These are phyloP conservation scores for Penicillium griseofulvum DNA, from an alignment of 2,329 filamentous ascomycete genomes.

Conservation along the genomic window DNA sequence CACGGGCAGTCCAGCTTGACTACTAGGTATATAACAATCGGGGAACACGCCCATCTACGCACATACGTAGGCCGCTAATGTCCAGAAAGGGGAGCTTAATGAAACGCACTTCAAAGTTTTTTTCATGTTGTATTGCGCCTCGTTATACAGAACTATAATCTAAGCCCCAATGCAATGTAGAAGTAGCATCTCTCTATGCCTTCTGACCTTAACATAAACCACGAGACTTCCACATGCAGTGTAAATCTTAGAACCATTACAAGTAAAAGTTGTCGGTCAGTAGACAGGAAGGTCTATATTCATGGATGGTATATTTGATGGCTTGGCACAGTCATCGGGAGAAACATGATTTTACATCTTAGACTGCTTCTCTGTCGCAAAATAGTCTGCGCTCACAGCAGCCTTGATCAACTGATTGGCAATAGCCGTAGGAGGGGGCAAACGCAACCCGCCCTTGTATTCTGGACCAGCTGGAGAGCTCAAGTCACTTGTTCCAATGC, in stretches of 20 bases:
- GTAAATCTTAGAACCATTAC: no score
- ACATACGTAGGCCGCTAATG: background rate
- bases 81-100: background rate
- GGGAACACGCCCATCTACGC: no score
- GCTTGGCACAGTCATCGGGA: background rate
- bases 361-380: slow-evolving; percentile 57
- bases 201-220: no score
- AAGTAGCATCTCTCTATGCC: background rate
- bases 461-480: slow-evolving; percentile 62
- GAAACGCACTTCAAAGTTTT: background rate
- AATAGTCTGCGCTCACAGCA: slow-evolving; percentile 69
- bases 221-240: no score
- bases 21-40: no score
- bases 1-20: no score
- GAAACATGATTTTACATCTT: slow-evolving; percentile 30
- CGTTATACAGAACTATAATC: background rate
- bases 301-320: background rate
- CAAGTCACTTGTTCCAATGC: slow-evolving; percentile 64
- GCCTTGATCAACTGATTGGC: slow-evolving; percentile 83
- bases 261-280: no score
- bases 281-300: background rate
- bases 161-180: background rate
- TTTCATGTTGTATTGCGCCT: background rate
- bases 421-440: slow-evolving; percentile 87
- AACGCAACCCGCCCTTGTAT: slow-evolving; percentile 71